Evolutionary conservation across 805 yeast species (phyloP), one percentile per base, ranked within the genome.

Genomic region (Myxozyma udenii): DNA sequence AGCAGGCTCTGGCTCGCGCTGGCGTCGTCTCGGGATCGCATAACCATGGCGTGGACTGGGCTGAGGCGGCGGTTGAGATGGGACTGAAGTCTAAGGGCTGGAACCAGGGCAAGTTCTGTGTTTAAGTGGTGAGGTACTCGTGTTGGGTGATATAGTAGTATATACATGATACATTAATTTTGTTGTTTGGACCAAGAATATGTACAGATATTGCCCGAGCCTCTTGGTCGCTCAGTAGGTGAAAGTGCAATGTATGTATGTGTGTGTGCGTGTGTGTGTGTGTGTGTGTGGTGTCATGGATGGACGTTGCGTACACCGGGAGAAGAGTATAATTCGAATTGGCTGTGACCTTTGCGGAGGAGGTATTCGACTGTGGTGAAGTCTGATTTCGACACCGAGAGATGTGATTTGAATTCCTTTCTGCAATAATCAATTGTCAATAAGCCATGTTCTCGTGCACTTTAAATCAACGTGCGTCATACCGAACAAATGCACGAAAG

Each of bases 41-140:
- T 70, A 91, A 91, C 74, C 98, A 93, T 66, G 98, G 98, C 59
- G 87, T 79, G 65, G 98, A 93, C 69, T 91, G 98, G 98, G 98
- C 95, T 61, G 90, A 95, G 32, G 96, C 97, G 48, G 98, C 98
- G 14, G 96, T 93, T 24, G 98, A 91, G 74, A 91, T 93, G 98
- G 84, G 70, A 12, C 43, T 54, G 53, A 71, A 71, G 63, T 49
- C 57, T 44, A 51, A 51, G 41, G 51, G 50, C 36, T 57, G 61
- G 61, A 53, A 45, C 43, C 35, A 46, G 19, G 60, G 60, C 14
- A 48, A 49, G 49, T 40, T 55, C 22, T 53, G 35, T 23, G 28
- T n/a, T 28, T 28, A 28, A 28, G 9, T 28, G 9, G 14, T n/a
- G n/a, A n/a, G n/a, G n/a, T n/a, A n/a, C n/a, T n/a, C n/a, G n/a